Conservation (phyloP, 1,139 yeast species). For the Suhomyces anneliseae region DNA sequence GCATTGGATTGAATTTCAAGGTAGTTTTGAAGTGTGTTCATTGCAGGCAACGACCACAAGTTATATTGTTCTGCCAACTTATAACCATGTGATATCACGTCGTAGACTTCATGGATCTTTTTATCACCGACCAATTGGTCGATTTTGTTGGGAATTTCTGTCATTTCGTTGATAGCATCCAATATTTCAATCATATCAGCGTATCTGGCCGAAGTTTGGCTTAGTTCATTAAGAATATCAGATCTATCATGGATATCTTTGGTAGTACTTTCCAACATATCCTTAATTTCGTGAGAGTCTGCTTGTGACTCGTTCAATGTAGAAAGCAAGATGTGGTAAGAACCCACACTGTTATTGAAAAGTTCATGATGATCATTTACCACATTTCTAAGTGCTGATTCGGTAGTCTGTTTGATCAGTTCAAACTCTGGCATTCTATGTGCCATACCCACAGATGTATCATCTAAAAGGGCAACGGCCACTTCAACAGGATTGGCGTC, state of each 20-base stretch:
- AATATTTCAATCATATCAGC: slow-evolving; percentile 70
- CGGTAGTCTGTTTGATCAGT: slow-evolving; percentile 54
- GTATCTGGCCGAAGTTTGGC: slow-evolving; percentile 60
- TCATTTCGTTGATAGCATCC: slow-evolving; percentile 65
- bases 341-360: slow-evolving; percentile 63
- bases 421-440: slow-evolving; percentile 62
- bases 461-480: slow-evolving; percentile 79
- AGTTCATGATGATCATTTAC: slow-evolving; percentile 84
- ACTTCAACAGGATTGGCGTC: slow-evolving; percentile 77
- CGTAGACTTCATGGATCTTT: slow-evolving; percentile 69
- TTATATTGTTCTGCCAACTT: slow-evolving; percentile 57
- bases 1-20: slow-evolving; percentile 63
- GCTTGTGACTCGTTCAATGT: slow-evolving; percentile 58
- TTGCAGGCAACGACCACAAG: slow-evolving; percentile 62
- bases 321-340: slow-evolving; percentile 43
- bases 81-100: slow-evolving; percentile 56
- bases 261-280: slow-evolving; percentile 46
- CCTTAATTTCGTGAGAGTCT: slow-evolving; percentile 40
- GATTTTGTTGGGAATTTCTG: slow-evolving; percentile 58
- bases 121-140: slow-evolving; percentile 68
- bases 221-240: slow-evolving; percentile 61
- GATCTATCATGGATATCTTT: slow-evolving; percentile 55
- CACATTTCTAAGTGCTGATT: slow-evolving; percentile 59
- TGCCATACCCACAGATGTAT: slow-evolving; percentile 85
- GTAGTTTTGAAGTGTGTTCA: slow-evolving; percentile 57